Evolutionary conservation across 75 land plant genomes (phyloP), one percentile per base, ranked within the genome.

Genomic region (Picea sitchensis): DNA sequence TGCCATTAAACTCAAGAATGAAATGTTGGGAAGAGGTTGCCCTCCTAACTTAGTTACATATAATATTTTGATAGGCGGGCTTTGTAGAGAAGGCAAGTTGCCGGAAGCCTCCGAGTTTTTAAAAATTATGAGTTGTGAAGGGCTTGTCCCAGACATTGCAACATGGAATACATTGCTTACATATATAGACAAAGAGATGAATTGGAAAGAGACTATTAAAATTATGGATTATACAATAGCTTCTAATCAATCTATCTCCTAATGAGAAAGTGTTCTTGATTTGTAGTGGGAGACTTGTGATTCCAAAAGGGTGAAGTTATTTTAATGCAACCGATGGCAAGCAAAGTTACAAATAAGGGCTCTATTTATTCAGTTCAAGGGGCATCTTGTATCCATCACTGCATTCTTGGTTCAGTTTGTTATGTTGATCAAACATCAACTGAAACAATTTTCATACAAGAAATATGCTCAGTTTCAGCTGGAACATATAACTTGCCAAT

Each of bases 111-210:
- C 54, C 34, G 58, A 7, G 26, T 47, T 87, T 18, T 54, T 92
- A 14, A 17, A 23, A 14, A 73, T 77, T 38, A 88, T 92, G 90
- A 78, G 81, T 2, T 81, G 74, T 12, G 90, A 65, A 32, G 82
- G 78, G 38, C 57, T 83, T 15, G 9, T 80, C 60, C 94, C 92
- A 73, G 81, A 84, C 79, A 18, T 57, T 67, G 23, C 12, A 26
- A 79, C 79, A 38, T 92, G 88, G 89, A 87, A 83, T 58, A 69
- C 79, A 1, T 68, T 91, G 81, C 78, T 88, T 65, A 64, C 76
- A 17, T 18, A 76, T 57, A 23, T 56, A 54, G 31, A 76, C 30
- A 76, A 61, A 21, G 34, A 56, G 31, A 57, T n/a, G 77, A 59
- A 18, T 31, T 18, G 31, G 34, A 57, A 59, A 76, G 31, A 76